Percentiles rank a stretch among this genome's conserved stretches.
phyloP scores from a whole-genome alignment of 179 eudicot genomes.

The Nepenthes alata region DNA sequence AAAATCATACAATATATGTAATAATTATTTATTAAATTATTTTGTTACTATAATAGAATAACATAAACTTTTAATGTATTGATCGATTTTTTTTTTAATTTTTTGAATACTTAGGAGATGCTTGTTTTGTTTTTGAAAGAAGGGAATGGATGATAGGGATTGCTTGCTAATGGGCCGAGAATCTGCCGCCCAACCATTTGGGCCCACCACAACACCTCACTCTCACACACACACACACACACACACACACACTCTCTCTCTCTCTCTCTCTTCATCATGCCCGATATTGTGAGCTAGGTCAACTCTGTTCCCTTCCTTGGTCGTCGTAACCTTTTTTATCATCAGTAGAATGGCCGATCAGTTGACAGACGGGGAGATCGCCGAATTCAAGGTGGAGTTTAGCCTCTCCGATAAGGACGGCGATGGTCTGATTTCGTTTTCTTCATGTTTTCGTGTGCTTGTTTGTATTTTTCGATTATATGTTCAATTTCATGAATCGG shows the following conservation, averaged over 20 bases:
- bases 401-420: conserved; percentile 45
- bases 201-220: neutral
- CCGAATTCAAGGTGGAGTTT: conserved; percentile 41
- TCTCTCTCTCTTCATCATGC: neutral
- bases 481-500: neutral
- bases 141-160: neutral
- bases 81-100: too few relatives aligned
- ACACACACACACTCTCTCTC: too few relatives aligned
- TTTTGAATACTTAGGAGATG: too few relatives aligned
- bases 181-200: neutral
- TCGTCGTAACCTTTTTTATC: neutral
- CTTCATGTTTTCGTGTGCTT: neutral
- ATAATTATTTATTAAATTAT: too few relatives aligned
- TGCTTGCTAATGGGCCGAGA: neutral
- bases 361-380: conserved; percentile 40
- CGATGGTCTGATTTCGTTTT: conserved; percentile 24
- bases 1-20: too few relatives aligned
- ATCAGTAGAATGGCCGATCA: conserved; percentile 28
- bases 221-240: neutral
- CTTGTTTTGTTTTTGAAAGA: too few relatives aligned
- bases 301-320: neutral
- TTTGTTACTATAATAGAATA: too few relatives aligned
- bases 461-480: neutral
- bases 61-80: too few relatives aligned
- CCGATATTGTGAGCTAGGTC: neutral